Conservation (phyloP, 1,284 basidiomycete species). For the Apiotrichum veenhuisii region DNA sequence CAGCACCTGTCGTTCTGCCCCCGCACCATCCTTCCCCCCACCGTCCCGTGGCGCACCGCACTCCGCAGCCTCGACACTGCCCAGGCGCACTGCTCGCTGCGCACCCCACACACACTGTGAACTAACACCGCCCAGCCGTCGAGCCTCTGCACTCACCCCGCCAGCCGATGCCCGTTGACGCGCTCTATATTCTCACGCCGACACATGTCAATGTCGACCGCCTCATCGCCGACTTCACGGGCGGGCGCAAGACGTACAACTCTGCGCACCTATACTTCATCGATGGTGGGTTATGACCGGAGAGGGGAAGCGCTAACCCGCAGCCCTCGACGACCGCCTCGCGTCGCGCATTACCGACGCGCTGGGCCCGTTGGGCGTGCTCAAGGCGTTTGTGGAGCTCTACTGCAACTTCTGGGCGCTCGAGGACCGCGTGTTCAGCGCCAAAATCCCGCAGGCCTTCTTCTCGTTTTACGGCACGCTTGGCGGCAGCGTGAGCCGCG, state of each 20-base stretch:
- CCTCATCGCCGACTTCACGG: slow-evolving; percentile 78
- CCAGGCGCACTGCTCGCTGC: no score
- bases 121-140: slow-evolving; percentile 44
- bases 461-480: slow-evolving; percentile 82
- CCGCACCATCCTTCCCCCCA: no score
- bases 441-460: slow-evolving; percentile 71
- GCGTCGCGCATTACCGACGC: slow-evolving; percentile 63
- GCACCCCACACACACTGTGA: background rate
- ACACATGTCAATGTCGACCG: slow-evolving; percentile 91
- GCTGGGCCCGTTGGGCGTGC: slow-evolving; percentile 43
- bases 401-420: slow-evolving; percentile 85
- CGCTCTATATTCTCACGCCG: slow-evolving; percentile 89
- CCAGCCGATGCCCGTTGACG: slow-evolving; percentile 55
- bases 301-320: slow-evolving; percentile 3
- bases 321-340: slow-evolving; percentile 59
- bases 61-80: no score
- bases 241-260: slow-evolving; percentile 67
- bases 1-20: no score
- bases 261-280: slow-evolving; percentile 92
- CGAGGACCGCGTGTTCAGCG: slow-evolving; percentile 77
- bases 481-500: slow-evolving; percentile 61
- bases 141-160: slow-evolving; percentile 55
- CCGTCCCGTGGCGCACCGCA: no score
- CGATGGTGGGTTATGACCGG: slow-evolving; percentile 62
- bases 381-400: slow-evolving; percentile 73